These are phyloP conservation scores for Psilocybe subaeruginosa DNA, from an alignment of 768 basidiomycete species.

Conservation along the genomic window DNA sequence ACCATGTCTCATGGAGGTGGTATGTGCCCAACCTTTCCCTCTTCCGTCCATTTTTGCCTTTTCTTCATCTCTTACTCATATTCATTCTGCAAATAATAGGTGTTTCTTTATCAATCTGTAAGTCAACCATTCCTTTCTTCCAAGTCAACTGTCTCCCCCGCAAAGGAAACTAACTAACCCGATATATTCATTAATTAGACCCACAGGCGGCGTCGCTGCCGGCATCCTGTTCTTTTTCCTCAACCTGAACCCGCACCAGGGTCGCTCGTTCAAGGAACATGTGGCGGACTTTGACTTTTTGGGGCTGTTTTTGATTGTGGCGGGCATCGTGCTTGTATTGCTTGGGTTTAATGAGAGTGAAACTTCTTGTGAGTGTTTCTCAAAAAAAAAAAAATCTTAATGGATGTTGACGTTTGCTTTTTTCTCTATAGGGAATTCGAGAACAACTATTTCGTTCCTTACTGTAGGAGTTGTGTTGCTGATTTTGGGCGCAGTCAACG, in stretches of 20 bases:
- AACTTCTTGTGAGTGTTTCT: slow-evolving; percentile 53
- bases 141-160: not conserved
- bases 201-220: slow-evolving; percentile 71
- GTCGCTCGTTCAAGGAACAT: slow-evolving; percentile 59
- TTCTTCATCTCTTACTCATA: not conserved
- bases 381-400: not conserved
- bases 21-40: slow-evolving; percentile 25
- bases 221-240: slow-evolving; percentile 71
- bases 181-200: slow-evolving; percentile 41
- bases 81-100: slow-evolving; percentile 31
- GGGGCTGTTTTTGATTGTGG: slow-evolving; percentile 64
- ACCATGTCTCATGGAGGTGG: slow-evolving; percentile 85
- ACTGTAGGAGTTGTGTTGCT: slow-evolving; percentile 58
- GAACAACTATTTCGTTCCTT: slow-evolving; percentile 66
- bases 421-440: slow-evolving; percentile 51
- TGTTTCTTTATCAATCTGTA: slow-evolving; percentile 81
- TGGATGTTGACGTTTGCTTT: not conserved
- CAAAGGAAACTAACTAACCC: slow-evolving; percentile 3
- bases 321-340: slow-evolving; percentile 67
- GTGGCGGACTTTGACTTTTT: slow-evolving; percentile 71
- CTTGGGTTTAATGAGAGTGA: slow-evolving; percentile 78
- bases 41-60: not conserved
- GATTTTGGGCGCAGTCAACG: slow-evolving; percentile 56
- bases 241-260: slow-evolving; percentile 76
- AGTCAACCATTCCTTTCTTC: slow-evolving; percentile 16